A percentile compares a stretch with the other conserved stretches of the same genome.
Evolutionary conservation across 345 rosid genomes (phyloP).

Genomic region (Anacardium occidentale): DNA sequence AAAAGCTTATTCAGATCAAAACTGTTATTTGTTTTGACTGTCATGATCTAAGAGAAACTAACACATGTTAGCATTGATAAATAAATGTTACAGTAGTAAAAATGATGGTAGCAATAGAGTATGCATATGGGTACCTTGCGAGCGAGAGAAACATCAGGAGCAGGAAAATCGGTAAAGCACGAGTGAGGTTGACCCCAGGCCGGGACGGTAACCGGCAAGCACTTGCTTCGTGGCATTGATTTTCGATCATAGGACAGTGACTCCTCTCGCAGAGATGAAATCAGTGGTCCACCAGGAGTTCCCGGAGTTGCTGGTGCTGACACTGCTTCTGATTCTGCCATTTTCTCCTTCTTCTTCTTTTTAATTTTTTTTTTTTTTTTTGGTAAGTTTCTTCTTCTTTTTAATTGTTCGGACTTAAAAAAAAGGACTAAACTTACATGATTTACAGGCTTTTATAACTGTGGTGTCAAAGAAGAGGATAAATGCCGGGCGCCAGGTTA

Average conservation of each 20-base stretch:
- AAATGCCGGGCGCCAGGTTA: conserved; percentile 35
- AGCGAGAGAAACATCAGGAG: conserved; percentile 73
- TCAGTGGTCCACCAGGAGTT: conserved; percentile 88
- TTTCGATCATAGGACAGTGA: conserved; percentile 90
- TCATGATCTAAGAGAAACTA: no score
- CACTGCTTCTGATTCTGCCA: conserved; percentile 45
- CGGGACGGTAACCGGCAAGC: conserved; percentile 78
- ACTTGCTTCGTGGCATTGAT: conserved; percentile 81
- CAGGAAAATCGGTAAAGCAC: conserved; percentile 76
- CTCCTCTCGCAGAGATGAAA: conserved; percentile 69
- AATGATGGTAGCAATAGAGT: not conserved
- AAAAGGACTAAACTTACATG: conserved; percentile 38
- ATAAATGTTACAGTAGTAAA: not conserved
- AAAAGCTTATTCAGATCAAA: no score
- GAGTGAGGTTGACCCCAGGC: conserved; percentile 62
- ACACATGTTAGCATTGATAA: no score
- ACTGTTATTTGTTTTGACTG: no score
- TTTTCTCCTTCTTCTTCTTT: conserved; percentile 11
- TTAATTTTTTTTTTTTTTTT: conserved; percentile 1
- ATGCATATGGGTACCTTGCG: conserved; percentile 84
- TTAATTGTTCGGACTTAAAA: conserved; percentile 6
- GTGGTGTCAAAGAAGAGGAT: conserved; percentile 40
- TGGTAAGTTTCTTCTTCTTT: no score
- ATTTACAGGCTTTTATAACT: conserved; percentile 51
- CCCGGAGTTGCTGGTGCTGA: conserved; percentile 94